Conservation (phyloP, 306 rosid genomes). For the Spatholobus suberectus region DNA sequence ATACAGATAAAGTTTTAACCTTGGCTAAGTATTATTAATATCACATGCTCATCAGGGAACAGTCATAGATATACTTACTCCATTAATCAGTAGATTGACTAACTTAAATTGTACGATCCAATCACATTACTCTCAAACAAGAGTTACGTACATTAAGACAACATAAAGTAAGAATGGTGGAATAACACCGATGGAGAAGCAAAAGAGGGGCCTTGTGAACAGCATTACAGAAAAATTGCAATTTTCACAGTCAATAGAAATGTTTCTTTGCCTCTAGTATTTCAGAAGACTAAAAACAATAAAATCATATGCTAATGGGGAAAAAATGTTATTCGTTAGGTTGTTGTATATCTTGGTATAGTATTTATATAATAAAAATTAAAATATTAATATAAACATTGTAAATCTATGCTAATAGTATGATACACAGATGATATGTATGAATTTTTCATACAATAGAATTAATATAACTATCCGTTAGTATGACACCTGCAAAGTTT, state of each 20-base stretch:
- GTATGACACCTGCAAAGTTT: neutral
- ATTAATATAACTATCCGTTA: neutral
- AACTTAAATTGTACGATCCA: constrained; percentile 4
- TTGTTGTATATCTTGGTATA: neutral
- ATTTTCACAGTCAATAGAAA: neutral
- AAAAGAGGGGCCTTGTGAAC: neutral
- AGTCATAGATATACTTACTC: neutral
- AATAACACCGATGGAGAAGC: neutral
- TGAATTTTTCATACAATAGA: neutral
- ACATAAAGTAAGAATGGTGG: neutral
- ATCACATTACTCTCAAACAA: neutral
- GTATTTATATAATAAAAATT: neutral
- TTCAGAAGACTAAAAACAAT: neutral
- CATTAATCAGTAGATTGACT: neutral
- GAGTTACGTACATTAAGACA: neutral
- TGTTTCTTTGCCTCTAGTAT: neutral
- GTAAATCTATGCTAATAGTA: no score
- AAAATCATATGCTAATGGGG: neutral
- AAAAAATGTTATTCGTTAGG: neutral
- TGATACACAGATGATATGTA: neutral
- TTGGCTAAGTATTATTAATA: neutral
- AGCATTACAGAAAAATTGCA: neutral
- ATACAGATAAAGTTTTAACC: neutral
- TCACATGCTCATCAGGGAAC: neutral
- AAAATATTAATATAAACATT: neutral